Conservation (phyloP, 2,329 filamentous ascomycete genomes). For the Aspergillus versicolor region DNA sequence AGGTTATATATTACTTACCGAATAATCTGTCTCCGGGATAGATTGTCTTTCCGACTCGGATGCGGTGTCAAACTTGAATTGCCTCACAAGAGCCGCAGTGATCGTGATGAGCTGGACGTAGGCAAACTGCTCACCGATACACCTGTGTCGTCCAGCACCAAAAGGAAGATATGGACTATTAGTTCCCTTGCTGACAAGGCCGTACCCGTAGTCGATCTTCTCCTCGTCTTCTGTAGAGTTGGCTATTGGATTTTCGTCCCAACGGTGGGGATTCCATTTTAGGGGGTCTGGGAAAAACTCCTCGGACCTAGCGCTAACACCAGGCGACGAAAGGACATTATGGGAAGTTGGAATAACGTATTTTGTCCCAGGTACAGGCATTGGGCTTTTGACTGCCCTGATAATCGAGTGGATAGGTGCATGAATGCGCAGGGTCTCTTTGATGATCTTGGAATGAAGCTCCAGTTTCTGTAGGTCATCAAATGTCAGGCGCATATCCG, state of each 20-base stretch:
- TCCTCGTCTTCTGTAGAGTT: constrained; percentile 58
- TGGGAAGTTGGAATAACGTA: constrained; percentile 80
- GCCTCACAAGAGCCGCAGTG: constrained; percentile 69
- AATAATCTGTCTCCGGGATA: constrained; percentile 56
- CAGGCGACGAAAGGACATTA: constrained; percentile 79
- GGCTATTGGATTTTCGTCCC: constrained; percentile 62
- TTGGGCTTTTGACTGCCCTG: constrained; percentile 84
- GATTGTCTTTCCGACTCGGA: constrained; percentile 17
- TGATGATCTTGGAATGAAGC: constrained; percentile 80
- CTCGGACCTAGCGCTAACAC: constrained; percentile 71
- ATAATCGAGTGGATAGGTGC: constrained; percentile 94
- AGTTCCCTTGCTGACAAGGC: constrained; percentile 86
- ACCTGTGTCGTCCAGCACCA: constrained; percentile 86
- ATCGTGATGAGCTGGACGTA: constrained; percentile 91
- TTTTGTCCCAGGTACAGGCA: constrained; percentile 78
- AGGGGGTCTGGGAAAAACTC: constrained; percentile 79
- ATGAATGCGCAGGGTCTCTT: constrained; percentile 87
- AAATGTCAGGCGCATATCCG: constrained; percentile 72
- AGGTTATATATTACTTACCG: constrained; percentile 34
- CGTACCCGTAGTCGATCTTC: constrained; percentile 91
- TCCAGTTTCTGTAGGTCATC: constrained; percentile 77
- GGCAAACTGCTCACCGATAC: constrained; percentile 96
- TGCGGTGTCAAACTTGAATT: constrained; percentile 74
- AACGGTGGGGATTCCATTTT: constrained; percentile 87
- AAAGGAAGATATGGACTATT: constrained; percentile 91